Percentiles rank a stretch among this genome's conserved stretches.
Evolutionary conservation across 495 filamentous ascomycete species (phyloP).

Genomic region (Hyaloscypha bicolor): DNA sequence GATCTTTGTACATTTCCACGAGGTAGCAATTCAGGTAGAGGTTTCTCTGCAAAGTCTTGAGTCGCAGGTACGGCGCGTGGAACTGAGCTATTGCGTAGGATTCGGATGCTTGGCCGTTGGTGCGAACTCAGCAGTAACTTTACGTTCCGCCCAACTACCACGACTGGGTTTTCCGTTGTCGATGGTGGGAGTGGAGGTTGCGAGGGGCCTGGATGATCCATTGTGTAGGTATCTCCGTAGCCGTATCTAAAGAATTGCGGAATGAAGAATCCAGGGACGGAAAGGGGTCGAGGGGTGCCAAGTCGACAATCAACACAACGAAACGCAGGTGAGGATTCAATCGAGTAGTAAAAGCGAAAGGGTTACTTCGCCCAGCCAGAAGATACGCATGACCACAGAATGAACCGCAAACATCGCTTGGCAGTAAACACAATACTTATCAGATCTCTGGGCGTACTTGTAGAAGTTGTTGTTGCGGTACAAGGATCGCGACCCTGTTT

Average conservation of each 20-base stretch:
- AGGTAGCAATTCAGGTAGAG: conserved; percentile 3
- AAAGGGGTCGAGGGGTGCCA: neutral
- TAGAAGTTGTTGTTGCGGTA: no score
- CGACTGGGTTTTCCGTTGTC: conserved; percentile 22
- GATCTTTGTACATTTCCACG: neutral
- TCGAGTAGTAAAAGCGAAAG: no score
- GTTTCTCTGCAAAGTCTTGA: conserved; percentile 8
- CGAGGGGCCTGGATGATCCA: conserved; percentile 15
- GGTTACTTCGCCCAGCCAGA: no score
- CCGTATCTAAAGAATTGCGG: neutral
- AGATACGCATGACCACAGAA: no score
- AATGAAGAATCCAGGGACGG: neutral
- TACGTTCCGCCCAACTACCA: conserved; percentile 23
- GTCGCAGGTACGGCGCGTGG: conserved; percentile 9
- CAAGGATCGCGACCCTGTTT: no score
- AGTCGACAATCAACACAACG: no score
- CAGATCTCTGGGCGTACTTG: no score
- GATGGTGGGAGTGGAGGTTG: conserved; percentile 3
- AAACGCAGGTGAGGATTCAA: no score
- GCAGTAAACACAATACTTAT: no score
- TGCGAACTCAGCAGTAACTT: conserved; percentile 12
- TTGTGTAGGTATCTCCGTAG: conserved; percentile 9
- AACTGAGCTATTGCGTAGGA: conserved; percentile 7
- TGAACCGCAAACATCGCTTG: no score
- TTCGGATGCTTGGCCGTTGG: conserved; percentile 23